phyloP scores from a whole-genome alignment of 2,329 filamentous ascomycete genomes.

The Penicillium expansum region DNA sequence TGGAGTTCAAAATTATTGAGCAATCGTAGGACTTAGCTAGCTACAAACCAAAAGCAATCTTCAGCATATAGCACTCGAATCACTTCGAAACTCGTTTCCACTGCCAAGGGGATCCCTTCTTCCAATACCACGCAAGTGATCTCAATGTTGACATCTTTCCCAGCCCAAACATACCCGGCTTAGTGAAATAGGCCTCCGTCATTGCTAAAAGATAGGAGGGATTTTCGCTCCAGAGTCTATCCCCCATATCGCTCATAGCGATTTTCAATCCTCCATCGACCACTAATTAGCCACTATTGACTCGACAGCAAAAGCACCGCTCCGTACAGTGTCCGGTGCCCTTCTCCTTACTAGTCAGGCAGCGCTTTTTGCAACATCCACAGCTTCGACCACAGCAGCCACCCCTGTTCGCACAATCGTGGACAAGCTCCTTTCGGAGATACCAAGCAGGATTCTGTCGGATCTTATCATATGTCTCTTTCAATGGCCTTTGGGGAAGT shows the following conservation, averaged over 20 bases:
- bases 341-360: not conserved
- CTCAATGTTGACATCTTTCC: not conserved
- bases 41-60: not conserved
- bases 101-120: not conserved
- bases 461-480: not conserved
- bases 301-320: not conserved
- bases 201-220: not conserved
- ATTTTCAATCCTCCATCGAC: not conserved
- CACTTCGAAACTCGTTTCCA: not conserved
- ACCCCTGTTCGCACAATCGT: not conserved
- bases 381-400: not conserved
- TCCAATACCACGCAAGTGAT: not conserved
- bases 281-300: not conserved
- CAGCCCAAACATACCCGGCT: not conserved
- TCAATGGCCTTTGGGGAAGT: not conserved
- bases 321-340: not conserved
- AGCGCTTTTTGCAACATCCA: not conserved
- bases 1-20: too few species aligned
- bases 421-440: not conserved
- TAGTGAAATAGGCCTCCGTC: not conserved
- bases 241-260: accelerated
- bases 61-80: not conserved
- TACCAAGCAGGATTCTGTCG: not conserved
- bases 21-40: too few species aligned
- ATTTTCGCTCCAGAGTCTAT: not conserved